Conservation (phyloP, 176 grass and related monocot species). For the Calamus simplicifolius region DNA sequence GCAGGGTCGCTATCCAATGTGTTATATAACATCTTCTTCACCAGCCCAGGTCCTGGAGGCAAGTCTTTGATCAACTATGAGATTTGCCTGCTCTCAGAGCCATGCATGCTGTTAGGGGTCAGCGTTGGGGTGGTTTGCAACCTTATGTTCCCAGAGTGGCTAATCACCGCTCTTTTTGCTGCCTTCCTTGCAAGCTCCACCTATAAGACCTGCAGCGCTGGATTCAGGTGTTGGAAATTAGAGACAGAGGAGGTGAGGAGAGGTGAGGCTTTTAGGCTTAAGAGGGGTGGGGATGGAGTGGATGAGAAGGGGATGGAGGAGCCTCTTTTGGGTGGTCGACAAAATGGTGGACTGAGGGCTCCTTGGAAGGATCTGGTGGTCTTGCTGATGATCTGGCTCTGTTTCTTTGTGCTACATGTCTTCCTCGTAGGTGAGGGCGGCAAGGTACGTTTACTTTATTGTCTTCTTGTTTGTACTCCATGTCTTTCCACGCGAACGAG, state of each 20-base stretch:
- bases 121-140: slow-evolving; percentile 1
- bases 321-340: background rate
- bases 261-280: background rate
- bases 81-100: too few relatives aligned
- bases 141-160: slow-evolving; percentile 7
- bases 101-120: background rate
- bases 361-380: slow-evolving; percentile 4
- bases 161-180: background rate
- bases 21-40: slow-evolving; percentile 45
- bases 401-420: background rate
- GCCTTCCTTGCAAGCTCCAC: slow-evolving; percentile 4
- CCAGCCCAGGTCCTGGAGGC: background rate
- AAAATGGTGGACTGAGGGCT: background rate
- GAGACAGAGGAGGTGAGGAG: background rate
- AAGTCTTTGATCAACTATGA: slow-evolving; percentile 19
- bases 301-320: background rate
- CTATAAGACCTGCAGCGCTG: slow-evolving; percentile 2
- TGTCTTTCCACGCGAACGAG: too few relatives aligned
- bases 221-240: background rate
- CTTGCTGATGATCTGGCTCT: background rate
- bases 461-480: too few relatives aligned
- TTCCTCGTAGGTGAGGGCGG: background rate
- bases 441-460: background rate
- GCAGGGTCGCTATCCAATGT: slow-evolving; percentile 55
- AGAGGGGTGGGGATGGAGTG: background rate